These are phyloP conservation scores for Verticillium albo-atrum DNA, from an alignment of 2,329 filamentous ascomycete species.

Conservation along the genomic window DNA sequence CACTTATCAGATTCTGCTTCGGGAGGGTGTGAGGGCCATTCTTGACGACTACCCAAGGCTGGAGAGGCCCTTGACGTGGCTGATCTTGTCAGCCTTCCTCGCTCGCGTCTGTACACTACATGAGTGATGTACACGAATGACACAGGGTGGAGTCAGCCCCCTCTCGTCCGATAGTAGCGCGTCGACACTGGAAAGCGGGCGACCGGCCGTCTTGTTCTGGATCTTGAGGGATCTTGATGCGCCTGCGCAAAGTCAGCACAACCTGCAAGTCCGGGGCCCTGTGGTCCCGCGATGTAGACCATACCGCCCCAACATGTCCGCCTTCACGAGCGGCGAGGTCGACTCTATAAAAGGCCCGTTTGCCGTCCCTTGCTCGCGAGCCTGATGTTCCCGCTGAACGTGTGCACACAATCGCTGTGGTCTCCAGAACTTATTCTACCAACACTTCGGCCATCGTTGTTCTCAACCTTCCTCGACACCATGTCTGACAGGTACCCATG, in stretches of 20 bases:
- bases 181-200: neutral
- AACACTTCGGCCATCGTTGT: neutral
- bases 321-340: neutral
- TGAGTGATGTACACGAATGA: neutral
- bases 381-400: neutral
- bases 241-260: neutral
- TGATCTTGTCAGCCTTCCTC: neutral
- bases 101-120: neutral
- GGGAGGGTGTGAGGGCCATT: neutral
- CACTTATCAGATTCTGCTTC: neutral
- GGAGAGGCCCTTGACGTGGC: neutral
- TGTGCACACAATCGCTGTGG: neutral
- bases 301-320: neutral
- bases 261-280: neutral
- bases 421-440: neutral
- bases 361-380: neutral
- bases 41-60: neutral
- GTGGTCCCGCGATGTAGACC: neutral
- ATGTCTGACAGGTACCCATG: conserved; percentile 46
- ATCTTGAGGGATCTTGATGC: neutral
- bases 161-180: neutral
- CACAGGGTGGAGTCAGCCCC: neutral
- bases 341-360: neutral
- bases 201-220: neutral
- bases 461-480: neutral